phyloP scores from a whole-genome alignment of 2,329 filamentous ascomycete genomes.

The Fusarium ambrosium region DNA sequence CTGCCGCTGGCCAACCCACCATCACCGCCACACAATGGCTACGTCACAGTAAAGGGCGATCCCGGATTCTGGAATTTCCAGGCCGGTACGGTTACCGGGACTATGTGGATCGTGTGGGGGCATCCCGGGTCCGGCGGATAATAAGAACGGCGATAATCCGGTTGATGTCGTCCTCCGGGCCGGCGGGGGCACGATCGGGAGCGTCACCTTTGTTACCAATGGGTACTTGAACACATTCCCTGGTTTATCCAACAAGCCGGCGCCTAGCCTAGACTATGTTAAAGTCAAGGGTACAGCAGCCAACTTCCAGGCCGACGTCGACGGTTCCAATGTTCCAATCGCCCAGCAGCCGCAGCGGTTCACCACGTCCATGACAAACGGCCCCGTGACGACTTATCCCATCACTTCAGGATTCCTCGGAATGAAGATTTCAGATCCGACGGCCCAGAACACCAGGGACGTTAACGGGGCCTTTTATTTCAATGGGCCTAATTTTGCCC shows the following conservation, averaged over 20 bases:
- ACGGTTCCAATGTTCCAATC: neutral
- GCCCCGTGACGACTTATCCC: neutral
- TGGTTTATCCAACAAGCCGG: neutral
- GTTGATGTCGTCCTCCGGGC: neutral
- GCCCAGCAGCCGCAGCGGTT: neutral
- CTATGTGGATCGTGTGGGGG: neutral
- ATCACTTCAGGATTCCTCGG: neutral
- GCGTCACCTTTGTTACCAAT: neutral
- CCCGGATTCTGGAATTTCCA: neutral
- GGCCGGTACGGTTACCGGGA: neutral
- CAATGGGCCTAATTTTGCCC: neutral
- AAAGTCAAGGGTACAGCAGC: neutral
- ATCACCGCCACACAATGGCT: neutral
- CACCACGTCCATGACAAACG: neutral
- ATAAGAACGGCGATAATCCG: neutral
- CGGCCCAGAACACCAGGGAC: neutral
- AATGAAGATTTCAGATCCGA: neutral
- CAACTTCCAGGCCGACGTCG: neutral
- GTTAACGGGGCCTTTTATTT: neutral
- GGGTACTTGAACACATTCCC: neutral
- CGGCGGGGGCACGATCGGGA: neutral
- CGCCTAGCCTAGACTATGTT: neutral
- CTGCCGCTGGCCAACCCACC: neutral
- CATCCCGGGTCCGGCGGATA: neutral
- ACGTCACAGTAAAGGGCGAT: neutral